Conservation (phyloP, 2,329 filamentous ascomycete genomes). For the Fusarium austroafricanum region DNA sequence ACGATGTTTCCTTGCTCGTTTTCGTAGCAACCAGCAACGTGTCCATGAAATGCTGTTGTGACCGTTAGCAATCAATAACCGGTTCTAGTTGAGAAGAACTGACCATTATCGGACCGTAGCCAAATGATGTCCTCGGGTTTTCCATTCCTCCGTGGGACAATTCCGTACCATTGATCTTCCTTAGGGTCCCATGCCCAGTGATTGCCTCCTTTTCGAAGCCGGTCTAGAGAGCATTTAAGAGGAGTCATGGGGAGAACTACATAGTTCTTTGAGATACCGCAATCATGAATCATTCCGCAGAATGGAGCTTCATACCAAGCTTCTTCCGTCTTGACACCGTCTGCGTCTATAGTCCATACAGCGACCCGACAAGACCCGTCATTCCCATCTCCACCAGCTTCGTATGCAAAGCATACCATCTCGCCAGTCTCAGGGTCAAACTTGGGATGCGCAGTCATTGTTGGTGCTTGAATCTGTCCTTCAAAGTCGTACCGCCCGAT, state of each 20-base stretch:
- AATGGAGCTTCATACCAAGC: conserved; percentile 20
- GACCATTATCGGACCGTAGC: conserved; percentile 18
- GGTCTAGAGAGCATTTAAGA: conserved; percentile 4
- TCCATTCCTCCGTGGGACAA: conserved; percentile 13
- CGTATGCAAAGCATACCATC: conserved; percentile 10
- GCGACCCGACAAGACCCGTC: conserved; percentile 8
- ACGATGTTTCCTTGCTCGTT: conserved; percentile 20
- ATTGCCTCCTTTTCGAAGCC: conserved; percentile 9
- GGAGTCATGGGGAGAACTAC: conserved; percentile 19
- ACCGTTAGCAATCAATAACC: conserved; percentile 5
- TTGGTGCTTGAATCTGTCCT: conserved; percentile 6
- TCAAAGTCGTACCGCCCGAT: conserved; percentile 11
- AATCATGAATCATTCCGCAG: conserved; percentile 25
- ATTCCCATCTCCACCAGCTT: conserved; percentile 9
- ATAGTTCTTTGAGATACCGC: conserved; percentile 20
- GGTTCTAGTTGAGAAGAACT: too few species aligned
- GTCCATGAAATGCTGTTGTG: conserved; percentile 19
- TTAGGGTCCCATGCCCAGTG: conserved; percentile 23
- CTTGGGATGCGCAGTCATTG: conserved; percentile 23
- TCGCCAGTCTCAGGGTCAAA: conserved; percentile 7
- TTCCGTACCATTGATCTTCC: not conserved
- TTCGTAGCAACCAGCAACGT: conserved; percentile 26
- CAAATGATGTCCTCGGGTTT: conserved; percentile 12
- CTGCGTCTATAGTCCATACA: not conserved
- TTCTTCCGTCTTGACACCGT: conserved; percentile 6